Percentiles rank a stretch among this genome's conserved stretches.
phyloP scores from a whole-genome alignment of 176 grass and related monocot genomes.

The Microstegium vimineum region DNA sequence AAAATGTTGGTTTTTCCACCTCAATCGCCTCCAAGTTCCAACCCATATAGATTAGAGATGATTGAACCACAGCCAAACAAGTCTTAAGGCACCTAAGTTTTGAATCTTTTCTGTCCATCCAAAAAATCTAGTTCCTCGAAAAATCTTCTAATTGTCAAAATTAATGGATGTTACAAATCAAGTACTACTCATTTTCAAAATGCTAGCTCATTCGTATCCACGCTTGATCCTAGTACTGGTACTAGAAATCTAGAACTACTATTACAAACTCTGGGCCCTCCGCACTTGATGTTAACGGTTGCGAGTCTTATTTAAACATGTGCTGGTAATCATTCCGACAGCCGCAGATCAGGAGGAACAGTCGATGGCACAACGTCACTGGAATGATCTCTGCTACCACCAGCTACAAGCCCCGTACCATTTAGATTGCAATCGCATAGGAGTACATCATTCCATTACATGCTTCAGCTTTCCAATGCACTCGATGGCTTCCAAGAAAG shows the following conservation, averaged over 20 bases:
- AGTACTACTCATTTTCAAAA: no score
- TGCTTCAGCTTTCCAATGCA: background rate
- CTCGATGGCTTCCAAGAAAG: background rate
- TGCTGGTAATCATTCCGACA: constrained; percentile 43
- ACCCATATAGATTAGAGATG: no score
- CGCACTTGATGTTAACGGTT: no score
- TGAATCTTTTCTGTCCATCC: no score
- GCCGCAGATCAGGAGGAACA: background rate
- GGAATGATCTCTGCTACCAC: background rate
- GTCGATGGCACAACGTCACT: background rate
- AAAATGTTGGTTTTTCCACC: no score
- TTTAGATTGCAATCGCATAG: background rate
- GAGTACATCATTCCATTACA: constrained; percentile 12
- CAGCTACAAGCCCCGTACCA: background rate
- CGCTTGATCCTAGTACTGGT: background rate
- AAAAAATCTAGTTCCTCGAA: no score
- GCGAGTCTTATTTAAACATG: constrained; percentile 32
- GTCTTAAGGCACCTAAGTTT: no score
- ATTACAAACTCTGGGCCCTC: background rate
- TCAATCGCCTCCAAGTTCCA: no score
- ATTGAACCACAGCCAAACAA: no score
- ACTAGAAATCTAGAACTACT: background rate
- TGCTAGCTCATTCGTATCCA: no score
- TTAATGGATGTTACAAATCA: no score
- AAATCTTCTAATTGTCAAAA: no score